These are phyloP conservation scores for Oleoguttula mirabilis DNA, from an alignment of 495 filamentous ascomycete species.

Conservation along the genomic window DNA sequence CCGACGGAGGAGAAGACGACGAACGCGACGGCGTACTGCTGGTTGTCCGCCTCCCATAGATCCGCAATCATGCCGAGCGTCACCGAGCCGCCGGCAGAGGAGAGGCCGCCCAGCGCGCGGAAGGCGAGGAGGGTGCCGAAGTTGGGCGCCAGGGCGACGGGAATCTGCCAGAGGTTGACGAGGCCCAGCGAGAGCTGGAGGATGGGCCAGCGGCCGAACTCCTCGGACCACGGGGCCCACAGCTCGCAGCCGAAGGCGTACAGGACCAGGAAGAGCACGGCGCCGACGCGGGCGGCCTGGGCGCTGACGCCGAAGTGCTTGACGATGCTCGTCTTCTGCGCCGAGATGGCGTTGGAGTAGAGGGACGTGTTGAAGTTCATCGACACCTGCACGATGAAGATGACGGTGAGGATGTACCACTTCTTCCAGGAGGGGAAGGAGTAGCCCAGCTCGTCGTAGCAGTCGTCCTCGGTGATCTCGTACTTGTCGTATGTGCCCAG, in stretches of 20 bases:
- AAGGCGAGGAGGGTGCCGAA: conserved; percentile 54
- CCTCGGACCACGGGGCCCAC: conserved; percentile 62
- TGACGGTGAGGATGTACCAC: conserved; percentile 60
- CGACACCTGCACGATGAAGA: conserved; percentile 65
- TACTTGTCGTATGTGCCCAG: conserved; percentile 35
- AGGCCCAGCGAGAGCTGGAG: conserved; percentile 57
- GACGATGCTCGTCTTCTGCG: conserved; percentile 44
- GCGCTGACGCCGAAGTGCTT: conserved; percentile 50
- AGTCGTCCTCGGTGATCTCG: conserved; percentile 52
- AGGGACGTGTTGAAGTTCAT: conserved; percentile 79
- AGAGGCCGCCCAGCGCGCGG: conserved; percentile 56
- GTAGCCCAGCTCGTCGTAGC: conserved; percentile 54
- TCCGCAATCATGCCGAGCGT: conserved; percentile 76
- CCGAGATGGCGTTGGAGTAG: conserved; percentile 57
- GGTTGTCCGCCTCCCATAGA: conserved; percentile 60
- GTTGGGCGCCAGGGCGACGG: conserved; percentile 58
- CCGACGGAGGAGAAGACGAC: conserved; percentile 66
- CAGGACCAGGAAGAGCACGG: conserved; percentile 56
- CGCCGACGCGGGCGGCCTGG: conserved; percentile 53
- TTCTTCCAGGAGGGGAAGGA: conserved; percentile 55
- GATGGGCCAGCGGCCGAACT: conserved; percentile 62
- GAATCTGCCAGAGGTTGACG: conserved; percentile 66
- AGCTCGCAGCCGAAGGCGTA: conserved; percentile 75
- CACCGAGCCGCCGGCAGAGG: conserved; percentile 65
- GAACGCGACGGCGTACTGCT: conserved; percentile 62